phyloP scores from a whole-genome alignment of 129 eudicot species.

The Chrysanthemum lavandulifolium region DNA sequence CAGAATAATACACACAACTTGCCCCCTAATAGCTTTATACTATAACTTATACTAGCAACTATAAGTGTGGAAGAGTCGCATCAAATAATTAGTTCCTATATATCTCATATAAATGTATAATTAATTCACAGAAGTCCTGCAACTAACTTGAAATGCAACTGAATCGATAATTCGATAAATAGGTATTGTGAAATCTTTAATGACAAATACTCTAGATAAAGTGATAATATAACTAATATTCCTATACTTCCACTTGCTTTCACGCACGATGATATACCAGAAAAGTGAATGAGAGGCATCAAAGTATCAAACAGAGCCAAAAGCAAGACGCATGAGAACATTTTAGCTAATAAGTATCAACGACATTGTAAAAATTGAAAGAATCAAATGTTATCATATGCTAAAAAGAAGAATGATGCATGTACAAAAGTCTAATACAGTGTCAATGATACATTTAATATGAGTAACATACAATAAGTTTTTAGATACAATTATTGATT shows the following conservation, averaged over 20 bases:
- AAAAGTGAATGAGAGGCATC: neutral
- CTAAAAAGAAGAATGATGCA: constrained; percentile 11
- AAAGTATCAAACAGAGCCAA: constrained; percentile 10
- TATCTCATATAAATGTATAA: no score
- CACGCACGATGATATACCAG: neutral
- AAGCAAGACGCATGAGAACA: constrained; percentile 7
- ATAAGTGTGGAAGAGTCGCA: no score
- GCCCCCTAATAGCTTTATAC: no score
- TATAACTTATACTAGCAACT: no score
- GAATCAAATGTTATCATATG: constrained; percentile 5
- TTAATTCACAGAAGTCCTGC: no score
- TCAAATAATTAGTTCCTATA: no score
- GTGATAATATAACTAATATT: no score
- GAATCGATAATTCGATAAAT: no score
- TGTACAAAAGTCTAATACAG: neutral
- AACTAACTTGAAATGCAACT: no score
- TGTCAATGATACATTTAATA: constrained; percentile 2
- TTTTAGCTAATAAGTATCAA: neutral
- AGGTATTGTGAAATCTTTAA: no score
- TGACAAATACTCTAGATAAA: no score
- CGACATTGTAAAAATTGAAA: neutral
- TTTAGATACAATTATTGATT: constrained; percentile 10
- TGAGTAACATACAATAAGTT: constrained; percentile 9
- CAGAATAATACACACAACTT: no score
- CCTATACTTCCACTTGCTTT: neutral